These are phyloP conservation scores for Eucalyptus virginea DNA, from an alignment of 345 rosid genomes.

Conservation along the genomic window DNA sequence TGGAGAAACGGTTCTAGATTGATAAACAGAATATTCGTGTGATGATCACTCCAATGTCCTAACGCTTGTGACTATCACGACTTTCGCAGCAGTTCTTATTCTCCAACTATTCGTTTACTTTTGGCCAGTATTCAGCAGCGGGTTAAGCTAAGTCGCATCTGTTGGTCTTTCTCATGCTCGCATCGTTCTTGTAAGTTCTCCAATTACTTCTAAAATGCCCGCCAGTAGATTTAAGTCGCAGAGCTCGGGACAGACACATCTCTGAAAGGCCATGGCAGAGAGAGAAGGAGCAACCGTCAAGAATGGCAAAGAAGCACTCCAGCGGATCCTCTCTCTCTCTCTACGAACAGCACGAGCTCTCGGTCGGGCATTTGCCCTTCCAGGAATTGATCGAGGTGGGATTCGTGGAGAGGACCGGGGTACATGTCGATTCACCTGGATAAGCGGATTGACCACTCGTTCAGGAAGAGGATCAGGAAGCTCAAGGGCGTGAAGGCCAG, in stretches of 20 bases:
- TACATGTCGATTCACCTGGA: neutral
- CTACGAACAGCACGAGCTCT: neutral
- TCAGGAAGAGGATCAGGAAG: conserved; percentile 1
- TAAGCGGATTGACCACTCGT: neutral
- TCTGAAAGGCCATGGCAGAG: neutral
- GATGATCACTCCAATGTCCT: neutral
- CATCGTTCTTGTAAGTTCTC: neutral
- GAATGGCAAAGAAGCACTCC: neutral
- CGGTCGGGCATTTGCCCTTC: neutral
- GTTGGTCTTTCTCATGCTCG: neutral
- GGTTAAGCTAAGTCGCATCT: neutral
- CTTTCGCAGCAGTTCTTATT: neutral
- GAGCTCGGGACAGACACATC: neutral
- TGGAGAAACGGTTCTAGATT: neutral
- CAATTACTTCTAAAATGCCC: neutral
- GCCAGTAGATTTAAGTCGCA: neutral
- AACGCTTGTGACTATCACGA: neutral
- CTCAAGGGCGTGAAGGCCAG: neutral
- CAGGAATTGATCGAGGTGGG: neutral
- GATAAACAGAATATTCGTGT: neutral
- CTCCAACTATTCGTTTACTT: neutral
- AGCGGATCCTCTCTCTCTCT: neutral
- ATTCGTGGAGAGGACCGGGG: neutral
- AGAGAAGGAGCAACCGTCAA: neutral
- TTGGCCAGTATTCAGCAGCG: neutral